Percentiles rank a stretch among this genome's conserved stretches.
phyloP scores from a whole-genome alignment of 495 filamentous ascomycete species.

The Xylona heveae region DNA sequence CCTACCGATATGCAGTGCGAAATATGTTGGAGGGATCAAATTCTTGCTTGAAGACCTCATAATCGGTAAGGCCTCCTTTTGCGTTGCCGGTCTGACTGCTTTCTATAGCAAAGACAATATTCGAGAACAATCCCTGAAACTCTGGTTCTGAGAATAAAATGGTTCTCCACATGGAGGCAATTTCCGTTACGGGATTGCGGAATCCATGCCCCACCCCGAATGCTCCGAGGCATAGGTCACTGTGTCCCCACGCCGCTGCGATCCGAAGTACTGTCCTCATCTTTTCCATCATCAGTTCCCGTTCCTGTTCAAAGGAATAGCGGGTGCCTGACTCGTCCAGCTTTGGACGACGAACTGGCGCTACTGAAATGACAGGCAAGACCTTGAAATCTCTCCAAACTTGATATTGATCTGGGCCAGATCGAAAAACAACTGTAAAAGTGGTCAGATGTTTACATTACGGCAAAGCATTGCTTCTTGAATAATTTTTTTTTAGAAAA shows the following conservation, averaged over 20 bases:
- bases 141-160: constrained; percentile 42
- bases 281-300: constrained; percentile 47
- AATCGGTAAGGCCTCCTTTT: constrained; percentile 14
- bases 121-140: constrained; percentile 41
- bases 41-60: constrained; percentile 18
- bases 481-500: constrained; percentile 1
- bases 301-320: constrained; percentile 47
- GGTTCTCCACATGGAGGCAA: constrained; percentile 47
- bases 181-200: constrained; percentile 43
- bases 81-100: constrained; percentile 8
- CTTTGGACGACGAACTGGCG: constrained; percentile 48
- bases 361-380: constrained; percentile 48
- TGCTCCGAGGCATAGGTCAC: constrained; percentile 40
- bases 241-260: constrained; percentile 34
- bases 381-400: constrained; percentile 19
- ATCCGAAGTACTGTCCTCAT: constrained; percentile 47
- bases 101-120: constrained; percentile 52
- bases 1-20: constrained; percentile 6
- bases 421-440: constrained; percentile 26
- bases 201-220: constrained; percentile 51
- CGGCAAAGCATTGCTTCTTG: not conserved
- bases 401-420: constrained; percentile 25
- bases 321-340: constrained; percentile 37
- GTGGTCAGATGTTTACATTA: not conserved
- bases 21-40: constrained; percentile 20